Percentiles rank a stretch among this genome's conserved stretches.
These are phyloP conservation scores for Trichomonas vaginalis DNA, from an alignment of 208 protist genomes.

Conservation along the genomic window DNA sequence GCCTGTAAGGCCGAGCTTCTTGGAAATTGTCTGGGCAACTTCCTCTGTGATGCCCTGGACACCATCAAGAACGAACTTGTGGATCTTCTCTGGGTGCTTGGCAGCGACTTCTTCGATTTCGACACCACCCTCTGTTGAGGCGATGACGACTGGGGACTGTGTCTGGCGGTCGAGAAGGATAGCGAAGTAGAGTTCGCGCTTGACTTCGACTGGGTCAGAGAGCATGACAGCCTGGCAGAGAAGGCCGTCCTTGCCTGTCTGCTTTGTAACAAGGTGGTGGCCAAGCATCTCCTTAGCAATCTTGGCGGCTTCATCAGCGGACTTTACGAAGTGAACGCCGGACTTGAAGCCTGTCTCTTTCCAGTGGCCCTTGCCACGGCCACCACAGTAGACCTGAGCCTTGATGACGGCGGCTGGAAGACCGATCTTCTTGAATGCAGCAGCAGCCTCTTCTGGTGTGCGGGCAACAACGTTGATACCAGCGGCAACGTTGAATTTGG, in stretches of 20 bases:
- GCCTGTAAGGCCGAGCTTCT: not conserved
- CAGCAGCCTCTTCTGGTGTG: not conserved
- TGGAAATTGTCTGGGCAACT: not conserved
- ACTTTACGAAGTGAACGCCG: constrained; percentile 52
- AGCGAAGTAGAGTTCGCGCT: constrained; percentile 89
- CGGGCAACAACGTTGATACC: not conserved
- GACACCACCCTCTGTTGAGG: constrained; percentile 79
- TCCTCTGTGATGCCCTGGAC: not conserved
- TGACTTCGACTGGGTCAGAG: constrained; percentile 44
- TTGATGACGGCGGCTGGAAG: constrained; percentile 34
- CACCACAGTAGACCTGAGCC: constrained; percentile 76
- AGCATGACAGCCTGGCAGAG: constrained; percentile 39
- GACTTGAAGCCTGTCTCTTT: constrained; percentile 71
- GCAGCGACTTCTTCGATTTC: constrained; percentile 90
- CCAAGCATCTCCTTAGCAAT: constrained; percentile 82
- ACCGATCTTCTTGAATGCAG: not conserved
- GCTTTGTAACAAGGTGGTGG: constrained; percentile 90
- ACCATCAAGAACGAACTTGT: constrained; percentile 21
- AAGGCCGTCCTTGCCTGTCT: constrained; percentile 78
- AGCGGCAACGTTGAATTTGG: not conserved
- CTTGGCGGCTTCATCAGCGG: constrained; percentile 54
- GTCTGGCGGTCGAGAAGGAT: constrained; percentile 63
- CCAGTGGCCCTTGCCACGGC: constrained; percentile 89
- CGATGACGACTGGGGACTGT: constrained; percentile 50
- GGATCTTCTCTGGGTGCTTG: constrained; percentile 57